Percentiles rank a stretch among this genome's conserved stretches.
phyloP scores from a whole-genome alignment of 305 asterid species.

The Solanum hybrid region DNA sequence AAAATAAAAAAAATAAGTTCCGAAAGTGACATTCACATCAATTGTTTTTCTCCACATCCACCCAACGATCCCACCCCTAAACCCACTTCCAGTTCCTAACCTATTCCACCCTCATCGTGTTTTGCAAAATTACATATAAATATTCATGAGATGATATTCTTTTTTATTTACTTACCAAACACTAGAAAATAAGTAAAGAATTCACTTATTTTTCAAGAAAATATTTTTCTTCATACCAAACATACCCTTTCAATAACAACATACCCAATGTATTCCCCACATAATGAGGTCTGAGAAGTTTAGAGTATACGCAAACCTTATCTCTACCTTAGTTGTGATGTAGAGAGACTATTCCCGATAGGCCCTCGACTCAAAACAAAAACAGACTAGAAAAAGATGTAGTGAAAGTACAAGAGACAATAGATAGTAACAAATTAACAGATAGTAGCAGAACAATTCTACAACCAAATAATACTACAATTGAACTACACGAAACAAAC shows the following conservation, averaged over 20 bases:
- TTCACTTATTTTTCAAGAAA: neutral
- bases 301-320: neutral
- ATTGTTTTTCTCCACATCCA: neutral
- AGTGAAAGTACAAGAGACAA: neutral
- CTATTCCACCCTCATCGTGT: neutral
- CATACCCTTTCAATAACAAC: neutral
- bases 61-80: neutral
- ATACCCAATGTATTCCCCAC: neutral
- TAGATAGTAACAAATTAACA: neutral
- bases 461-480: neutral
- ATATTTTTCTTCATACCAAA: neutral
- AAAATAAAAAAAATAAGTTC: neutral
- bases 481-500: neutral
- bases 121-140: neutral
- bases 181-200: neutral
- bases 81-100: neutral
- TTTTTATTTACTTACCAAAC: neutral
- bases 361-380: neutral
- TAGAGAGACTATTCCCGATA: neutral
- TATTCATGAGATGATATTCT: neutral
- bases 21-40: neutral
- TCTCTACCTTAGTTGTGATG: neutral
- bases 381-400: neutral
- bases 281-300: neutral
- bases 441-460: neutral